Evolutionary conservation across 169 alveolate species (phyloP).

Genomic region (Nephromyces sp.): DNA sequence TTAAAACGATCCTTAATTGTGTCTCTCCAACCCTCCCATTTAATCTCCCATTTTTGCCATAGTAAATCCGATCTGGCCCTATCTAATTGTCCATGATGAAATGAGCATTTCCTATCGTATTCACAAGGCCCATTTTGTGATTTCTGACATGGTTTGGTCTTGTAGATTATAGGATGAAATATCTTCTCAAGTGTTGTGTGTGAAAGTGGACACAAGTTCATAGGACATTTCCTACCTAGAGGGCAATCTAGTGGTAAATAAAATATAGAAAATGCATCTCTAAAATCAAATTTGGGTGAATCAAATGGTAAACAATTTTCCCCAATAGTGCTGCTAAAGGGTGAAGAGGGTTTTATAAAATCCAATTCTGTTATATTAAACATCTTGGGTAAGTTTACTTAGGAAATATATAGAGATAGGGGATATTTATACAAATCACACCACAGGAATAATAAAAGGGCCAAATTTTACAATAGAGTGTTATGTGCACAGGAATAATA

Average conservation of each 20-base stretch:
- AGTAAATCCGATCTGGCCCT: neutral
- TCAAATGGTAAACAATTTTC: conserved; percentile 25
- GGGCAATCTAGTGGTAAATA: conserved; percentile 72
- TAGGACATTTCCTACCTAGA: conserved; percentile 48
- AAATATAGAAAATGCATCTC: conserved; percentile 57
- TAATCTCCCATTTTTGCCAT: neutral
- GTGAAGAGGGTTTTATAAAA: neutral
- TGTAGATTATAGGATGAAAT: conserved; percentile 66
- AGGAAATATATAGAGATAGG: neutral
- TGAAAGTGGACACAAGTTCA: conserved; percentile 62
- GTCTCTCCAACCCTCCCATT: neutral
- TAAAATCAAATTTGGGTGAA: conserved; percentile 32
- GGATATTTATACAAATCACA: neutral
- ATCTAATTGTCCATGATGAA: neutral
- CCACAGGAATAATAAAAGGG: neutral
- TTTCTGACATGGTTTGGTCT: conserved; percentile 50
- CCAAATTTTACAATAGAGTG: neutral
- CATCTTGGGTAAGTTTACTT: neutral
- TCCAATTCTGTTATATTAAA: neutral
- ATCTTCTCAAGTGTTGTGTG: conserved; percentile 66
- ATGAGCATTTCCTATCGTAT: neutral
- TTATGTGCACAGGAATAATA: neutral
- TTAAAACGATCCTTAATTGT: neutral
- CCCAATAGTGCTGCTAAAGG: neutral
- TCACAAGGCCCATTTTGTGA: neutral